Percentiles rank a stretch among this genome's conserved stretches.
These are phyloP conservation scores for Fermentozyma sake DNA, from an alignment of 1,139 yeast species.

Conservation along the genomic window DNA sequence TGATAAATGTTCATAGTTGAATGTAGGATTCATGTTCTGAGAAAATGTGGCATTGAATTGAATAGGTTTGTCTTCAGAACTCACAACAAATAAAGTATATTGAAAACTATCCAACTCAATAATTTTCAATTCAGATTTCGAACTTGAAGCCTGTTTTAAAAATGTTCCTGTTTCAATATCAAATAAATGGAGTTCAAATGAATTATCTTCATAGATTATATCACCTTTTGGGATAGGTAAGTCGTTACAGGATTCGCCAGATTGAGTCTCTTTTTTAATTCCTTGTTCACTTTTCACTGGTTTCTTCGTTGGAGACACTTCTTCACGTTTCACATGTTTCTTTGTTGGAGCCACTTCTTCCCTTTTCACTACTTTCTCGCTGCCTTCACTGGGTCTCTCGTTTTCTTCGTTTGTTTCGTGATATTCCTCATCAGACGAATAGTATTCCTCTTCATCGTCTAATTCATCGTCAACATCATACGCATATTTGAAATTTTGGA, in stretches of 20 bases:
- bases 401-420: conserved; percentile 11
- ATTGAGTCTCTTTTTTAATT: too few species aligned
- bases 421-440: conserved; percentile 10
- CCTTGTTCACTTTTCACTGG: too few species aligned
- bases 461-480: conserved; percentile 1
- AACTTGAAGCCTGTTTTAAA: conserved; percentile 30
- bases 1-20: conserved; percentile 52
- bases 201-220: conserved; percentile 10
- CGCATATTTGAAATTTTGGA: conserved; percentile 1
- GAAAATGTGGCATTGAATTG: conserved; percentile 42
- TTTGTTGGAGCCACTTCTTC: too few species aligned
- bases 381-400: conserved; percentile 4
- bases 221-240: conserved; percentile 11
- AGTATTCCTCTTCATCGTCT: conserved; percentile 1
- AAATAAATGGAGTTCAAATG: conserved; percentile 43
- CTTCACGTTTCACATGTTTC: too few species aligned
- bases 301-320: too few species aligned
- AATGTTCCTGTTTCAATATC: conserved; percentile 54
- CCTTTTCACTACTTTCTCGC: conserved; percentile 1
- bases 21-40: conserved; percentile 58
- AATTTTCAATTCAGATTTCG: conserved; percentile 25
- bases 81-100: conserved; percentile 45
- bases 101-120: conserved; percentile 48
- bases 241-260: too few species aligned
- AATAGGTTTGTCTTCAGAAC: conserved; percentile 9